These are phyloP conservation scores for Cladochytrium replicatum DNA, from an alignment of 192 early-diverging fungal species.

Conservation along the genomic window DNA sequence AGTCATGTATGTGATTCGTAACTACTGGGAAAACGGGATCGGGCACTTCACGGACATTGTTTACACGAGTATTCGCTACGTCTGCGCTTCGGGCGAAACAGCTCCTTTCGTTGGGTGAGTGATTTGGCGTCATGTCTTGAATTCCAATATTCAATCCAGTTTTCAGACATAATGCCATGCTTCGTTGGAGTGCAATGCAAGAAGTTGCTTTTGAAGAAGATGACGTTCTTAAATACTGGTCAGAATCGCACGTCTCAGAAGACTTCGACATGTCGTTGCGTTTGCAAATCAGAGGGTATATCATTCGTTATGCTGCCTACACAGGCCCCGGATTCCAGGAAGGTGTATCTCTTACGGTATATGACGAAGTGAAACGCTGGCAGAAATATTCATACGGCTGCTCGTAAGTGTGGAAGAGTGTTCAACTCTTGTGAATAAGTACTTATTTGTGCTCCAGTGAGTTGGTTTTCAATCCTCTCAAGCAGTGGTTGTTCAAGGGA, in stretches of 20 bases:
- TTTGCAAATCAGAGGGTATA: constrained; percentile 12
- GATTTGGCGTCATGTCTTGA: background rate
- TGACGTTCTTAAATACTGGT: constrained; percentile 15
- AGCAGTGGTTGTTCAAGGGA: constrained; percentile 4
- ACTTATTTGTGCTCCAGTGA: too few relatives aligned
- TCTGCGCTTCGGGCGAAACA: constrained; percentile 13
- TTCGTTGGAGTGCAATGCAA: constrained; percentile 12
- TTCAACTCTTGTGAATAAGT: too few relatives aligned
- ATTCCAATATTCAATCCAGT: background rate
- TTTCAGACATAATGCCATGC: constrained; percentile 14
- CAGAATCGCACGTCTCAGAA: constrained; percentile 16
- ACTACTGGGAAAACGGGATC: constrained; percentile 15
- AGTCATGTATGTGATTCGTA: constrained; percentile 7
- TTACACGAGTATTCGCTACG: constrained; percentile 14
- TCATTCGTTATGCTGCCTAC: constrained; percentile 13
- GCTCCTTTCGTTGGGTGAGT: constrained; percentile 14
- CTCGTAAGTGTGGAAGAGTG: too few relatives aligned
- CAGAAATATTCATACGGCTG: constrained; percentile 19
- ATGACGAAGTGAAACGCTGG: constrained; percentile 12
- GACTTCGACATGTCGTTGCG: constrained; percentile 19
- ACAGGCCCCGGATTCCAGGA: constrained; percentile 16
- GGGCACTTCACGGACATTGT: constrained; percentile 12
- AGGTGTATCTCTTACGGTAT: constrained; percentile 17
- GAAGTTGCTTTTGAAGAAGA: constrained; percentile 20
- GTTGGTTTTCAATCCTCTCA: constrained; percentile 12